Evolutionary conservation across 495 filamentous ascomycete species (phyloP).

Genomic region (Talaromyces liani): DNA sequence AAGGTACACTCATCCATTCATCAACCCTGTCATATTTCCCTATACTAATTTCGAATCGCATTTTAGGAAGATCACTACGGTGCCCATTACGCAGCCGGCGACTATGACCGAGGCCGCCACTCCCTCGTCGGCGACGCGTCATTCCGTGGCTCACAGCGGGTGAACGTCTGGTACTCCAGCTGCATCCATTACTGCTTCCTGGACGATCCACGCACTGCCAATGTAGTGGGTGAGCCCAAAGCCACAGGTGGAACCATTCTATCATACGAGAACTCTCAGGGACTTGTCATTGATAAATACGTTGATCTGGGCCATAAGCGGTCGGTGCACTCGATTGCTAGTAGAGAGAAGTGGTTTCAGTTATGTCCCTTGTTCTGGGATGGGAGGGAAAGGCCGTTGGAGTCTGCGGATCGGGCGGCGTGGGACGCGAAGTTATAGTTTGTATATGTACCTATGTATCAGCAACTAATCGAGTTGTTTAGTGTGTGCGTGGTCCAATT

Average conservation of each 20-base stretch:
- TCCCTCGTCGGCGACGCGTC: constrained; percentile 57
- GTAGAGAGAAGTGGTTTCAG: constrained; percentile 62
- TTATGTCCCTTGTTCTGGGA: constrained; percentile 51
- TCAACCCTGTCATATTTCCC: background rate
- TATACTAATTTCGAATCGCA: constrained; percentile 3
- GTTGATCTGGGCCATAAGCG: constrained; percentile 62
- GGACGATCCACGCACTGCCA: constrained; percentile 57
- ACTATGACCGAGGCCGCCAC: constrained; percentile 63
- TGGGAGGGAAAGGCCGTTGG: constrained; percentile 33
- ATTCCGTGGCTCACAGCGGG: constrained; percentile 57
- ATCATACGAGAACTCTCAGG: constrained; percentile 58
- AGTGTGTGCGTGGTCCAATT: background rate
- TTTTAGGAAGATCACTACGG: constrained; percentile 57
- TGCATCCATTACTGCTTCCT: constrained; percentile 65
- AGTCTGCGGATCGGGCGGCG: constrained; percentile 38
- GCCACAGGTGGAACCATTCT: constrained; percentile 52
- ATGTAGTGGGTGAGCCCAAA: constrained; percentile 60
- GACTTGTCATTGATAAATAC: constrained; percentile 56
- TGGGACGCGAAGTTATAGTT: constrained; percentile 41
- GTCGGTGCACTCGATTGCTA: constrained; percentile 51
- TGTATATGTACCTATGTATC: background rate
- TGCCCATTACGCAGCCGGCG: constrained; percentile 54
- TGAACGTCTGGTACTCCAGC: constrained; percentile 61
- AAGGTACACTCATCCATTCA: constrained; percentile 38
- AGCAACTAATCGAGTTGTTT: too few relatives aligned